A percentile compares a stretch with the other conserved stretches of the same genome.
Evolutionary conservation across 352 stramenopile genomes (phyloP).

Genomic region (Phytophthora hibernalis): DNA sequence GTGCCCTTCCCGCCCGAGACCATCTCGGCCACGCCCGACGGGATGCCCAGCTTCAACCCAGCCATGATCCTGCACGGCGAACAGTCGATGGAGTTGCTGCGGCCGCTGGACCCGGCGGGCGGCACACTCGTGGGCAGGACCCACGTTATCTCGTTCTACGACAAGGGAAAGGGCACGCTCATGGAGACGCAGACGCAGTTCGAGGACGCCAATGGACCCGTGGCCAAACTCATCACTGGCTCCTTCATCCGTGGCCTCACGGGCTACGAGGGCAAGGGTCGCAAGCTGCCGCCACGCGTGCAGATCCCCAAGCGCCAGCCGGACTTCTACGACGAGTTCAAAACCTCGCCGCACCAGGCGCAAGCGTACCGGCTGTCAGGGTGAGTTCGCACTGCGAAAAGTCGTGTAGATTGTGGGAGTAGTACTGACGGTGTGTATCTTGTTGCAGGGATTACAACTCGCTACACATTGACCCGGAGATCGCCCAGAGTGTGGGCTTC

Average conservation of each 20-base stretch:
- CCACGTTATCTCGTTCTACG: conserved; percentile 84
- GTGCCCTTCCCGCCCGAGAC: conserved; percentile 88
- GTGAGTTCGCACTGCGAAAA: conserved; percentile 32
- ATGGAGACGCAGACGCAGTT: conserved; percentile 89
- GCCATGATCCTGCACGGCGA: conserved; percentile 89
- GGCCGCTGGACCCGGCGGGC: conserved; percentile 67
- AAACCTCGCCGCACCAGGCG: conserved; percentile 77
- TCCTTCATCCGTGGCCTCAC: conserved; percentile 86
- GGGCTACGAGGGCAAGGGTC: conserved; percentile 75
- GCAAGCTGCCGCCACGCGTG: conserved; percentile 69
- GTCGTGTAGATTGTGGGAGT: neutral
- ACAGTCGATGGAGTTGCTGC: conserved; percentile 84
- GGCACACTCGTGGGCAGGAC: conserved; percentile 60
- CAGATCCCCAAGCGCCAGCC: conserved; percentile 78
- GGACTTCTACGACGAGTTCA: conserved; percentile 68
- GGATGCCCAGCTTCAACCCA: conserved; percentile 81
- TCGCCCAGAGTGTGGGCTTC: conserved; percentile 79
- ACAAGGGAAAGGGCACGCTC: conserved; percentile 85
- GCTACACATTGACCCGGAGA: conserved; percentile 93
- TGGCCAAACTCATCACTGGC: conserved; percentile 79
- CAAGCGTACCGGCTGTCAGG: conserved; percentile 95
- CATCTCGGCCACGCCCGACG: conserved; percentile 58
- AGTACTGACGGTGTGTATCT: conserved; percentile 1
- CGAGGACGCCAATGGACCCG: conserved; percentile 63
- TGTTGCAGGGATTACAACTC: conserved; percentile 92